Evolutionary conservation across 176 grass and related monocot genomes (phyloP).

Genomic region (Pontederia crassipes): DNA sequence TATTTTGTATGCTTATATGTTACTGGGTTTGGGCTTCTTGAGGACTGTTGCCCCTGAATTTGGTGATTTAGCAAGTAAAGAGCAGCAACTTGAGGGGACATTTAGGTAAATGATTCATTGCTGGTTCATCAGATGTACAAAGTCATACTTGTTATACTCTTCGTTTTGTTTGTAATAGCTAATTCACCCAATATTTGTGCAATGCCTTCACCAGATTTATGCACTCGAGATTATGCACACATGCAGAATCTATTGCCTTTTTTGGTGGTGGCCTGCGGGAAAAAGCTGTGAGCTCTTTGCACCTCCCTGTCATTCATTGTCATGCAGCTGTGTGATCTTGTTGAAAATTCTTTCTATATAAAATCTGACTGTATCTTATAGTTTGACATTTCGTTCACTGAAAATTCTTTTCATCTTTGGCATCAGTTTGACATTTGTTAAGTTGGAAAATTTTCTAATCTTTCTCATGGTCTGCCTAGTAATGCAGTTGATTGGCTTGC

Average conservation of each 20-base stretch:
- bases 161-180: background rate
- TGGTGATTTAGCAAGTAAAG: conserved; percentile 70
- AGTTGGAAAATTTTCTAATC: too few relatives aligned
- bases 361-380: too few relatives aligned
- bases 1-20: conserved; percentile 95
- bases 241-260: conserved; percentile 99
- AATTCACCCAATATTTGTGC: background rate
- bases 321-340: background rate
- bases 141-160: too few relatives aligned
- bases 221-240: conserved; percentile 84
- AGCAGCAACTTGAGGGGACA: conserved; percentile 95
- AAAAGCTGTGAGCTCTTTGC: conserved; percentile 57
- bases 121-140: too few relatives aligned
- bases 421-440: too few relatives aligned
- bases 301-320: background rate
- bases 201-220: conserved; percentile 52
- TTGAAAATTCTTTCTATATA: too few relatives aligned
- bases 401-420: too few relatives aligned
- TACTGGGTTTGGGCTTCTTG: conserved; percentile 89
- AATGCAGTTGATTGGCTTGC: too few relatives aligned
- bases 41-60: conserved; percentile 87
- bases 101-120: conserved; percentile 45
- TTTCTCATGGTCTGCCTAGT: too few relatives aligned
- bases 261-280: conserved; percentile 98
- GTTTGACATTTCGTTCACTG: too few relatives aligned